phyloP scores from a whole-genome alignment of 108 stramenopile species.

The Fragilaria crotonensis region DNA sequence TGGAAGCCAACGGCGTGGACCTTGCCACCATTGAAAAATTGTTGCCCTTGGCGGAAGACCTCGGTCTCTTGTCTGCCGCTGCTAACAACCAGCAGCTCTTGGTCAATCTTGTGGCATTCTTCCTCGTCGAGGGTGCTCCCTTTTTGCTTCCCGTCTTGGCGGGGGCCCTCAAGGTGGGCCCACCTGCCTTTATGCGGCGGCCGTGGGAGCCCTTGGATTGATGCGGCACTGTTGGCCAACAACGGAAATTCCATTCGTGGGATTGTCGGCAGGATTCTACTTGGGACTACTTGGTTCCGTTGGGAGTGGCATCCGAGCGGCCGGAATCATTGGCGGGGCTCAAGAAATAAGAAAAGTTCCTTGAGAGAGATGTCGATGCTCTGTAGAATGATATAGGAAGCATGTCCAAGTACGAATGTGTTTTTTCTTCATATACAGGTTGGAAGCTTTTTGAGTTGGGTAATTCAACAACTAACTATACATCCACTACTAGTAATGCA shows the following conservation, averaged over 20 bases:
- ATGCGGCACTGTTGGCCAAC: slow-evolving; percentile 43
- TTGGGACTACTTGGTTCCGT: no score
- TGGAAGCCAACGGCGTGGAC: slow-evolving; percentile 71
- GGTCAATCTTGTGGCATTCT: slow-evolving; percentile 69
- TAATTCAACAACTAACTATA: no score
- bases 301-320: no score
- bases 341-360: no score
- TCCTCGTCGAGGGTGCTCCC: slow-evolving; percentile 75
- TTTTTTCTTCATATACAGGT: no score
- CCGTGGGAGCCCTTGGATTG: slow-evolving; percentile 37
- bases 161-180: slow-evolving; percentile 66
- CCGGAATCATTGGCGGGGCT: no score
- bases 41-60: slow-evolving; percentile 63
- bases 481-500: no score
- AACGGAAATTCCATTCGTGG: slow-evolving; percentile 74
- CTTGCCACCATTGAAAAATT: slow-evolving; percentile 66
- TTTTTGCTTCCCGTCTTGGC: slow-evolving; percentile 66
- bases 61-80: slow-evolving; percentile 56
- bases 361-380: no score
- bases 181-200: slow-evolving; percentile 74
- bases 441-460: no score
- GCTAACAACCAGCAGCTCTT: slow-evolving; percentile 84
- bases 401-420: no score
- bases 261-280: slow-evolving; percentile 50
- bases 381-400: no score